Conservation (phyloP, 108 stramenopile genomes). For the Licmophora abbreviata region DNA sequence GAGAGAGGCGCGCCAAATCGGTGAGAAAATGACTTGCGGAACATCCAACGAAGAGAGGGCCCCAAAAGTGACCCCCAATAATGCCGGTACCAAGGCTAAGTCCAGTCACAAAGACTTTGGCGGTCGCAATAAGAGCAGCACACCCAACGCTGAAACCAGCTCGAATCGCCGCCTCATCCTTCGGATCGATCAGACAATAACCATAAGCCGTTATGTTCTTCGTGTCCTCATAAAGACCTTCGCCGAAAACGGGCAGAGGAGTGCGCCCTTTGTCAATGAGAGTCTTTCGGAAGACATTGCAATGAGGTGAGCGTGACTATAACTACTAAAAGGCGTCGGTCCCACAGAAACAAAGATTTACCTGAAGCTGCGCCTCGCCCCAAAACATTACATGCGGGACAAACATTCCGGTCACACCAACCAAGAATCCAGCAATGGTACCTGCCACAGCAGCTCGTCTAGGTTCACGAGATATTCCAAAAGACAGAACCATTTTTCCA, state of each 20-base stretch:
- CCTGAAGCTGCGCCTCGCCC: conserved; percentile 52
- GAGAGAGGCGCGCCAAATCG: conserved; percentile 12
- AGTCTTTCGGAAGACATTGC: no score
- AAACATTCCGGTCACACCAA: conserved; percentile 40
- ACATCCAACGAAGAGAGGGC: conserved; percentile 44
- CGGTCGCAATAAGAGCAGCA: conserved; percentile 19
- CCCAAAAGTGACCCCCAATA: conserved; percentile 59
- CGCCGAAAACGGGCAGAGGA: conserved; percentile 48
- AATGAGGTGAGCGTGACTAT: no score
- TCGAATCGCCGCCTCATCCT: conserved; percentile 10
- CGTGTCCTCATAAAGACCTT: conserved; percentile 33
- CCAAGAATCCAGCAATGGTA: conserved; percentile 24
- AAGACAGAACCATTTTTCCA: no score
- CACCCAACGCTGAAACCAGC: conserved; percentile 33
- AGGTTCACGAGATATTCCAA: conserved; percentile 11
- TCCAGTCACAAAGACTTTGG: conserved; percentile 44
- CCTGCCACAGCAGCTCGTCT: conserved; percentile 38
- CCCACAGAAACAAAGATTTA: not conserved
- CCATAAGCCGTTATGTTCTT: conserved; percentile 31
- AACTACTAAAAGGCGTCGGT: not conserved
- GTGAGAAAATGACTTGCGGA: conserved; percentile 40
- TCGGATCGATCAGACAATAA: conserved; percentile 31
- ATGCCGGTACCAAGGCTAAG: conserved; percentile 49
- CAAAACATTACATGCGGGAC: conserved; percentile 54
- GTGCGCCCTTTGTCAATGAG: conserved; percentile 58